These are phyloP conservation scores for Yamadazyma dendronema DNA, from an alignment of 1,139 yeast genomes.

Conservation along the genomic window DNA sequence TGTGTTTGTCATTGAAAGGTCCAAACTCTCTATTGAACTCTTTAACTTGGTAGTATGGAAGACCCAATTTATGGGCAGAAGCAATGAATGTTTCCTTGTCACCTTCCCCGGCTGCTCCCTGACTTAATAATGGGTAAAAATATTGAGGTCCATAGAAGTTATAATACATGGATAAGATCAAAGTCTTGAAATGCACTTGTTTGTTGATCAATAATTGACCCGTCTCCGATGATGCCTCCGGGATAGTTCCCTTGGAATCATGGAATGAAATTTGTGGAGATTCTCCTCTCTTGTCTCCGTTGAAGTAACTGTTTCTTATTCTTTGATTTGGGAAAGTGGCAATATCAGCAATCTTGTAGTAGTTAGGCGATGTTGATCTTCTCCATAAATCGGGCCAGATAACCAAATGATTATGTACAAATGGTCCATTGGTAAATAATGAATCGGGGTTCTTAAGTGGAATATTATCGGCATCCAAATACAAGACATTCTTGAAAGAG, in stretches of 20 bases:
- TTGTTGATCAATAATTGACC: conserved; percentile 58
- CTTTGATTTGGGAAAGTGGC: conserved; percentile 18
- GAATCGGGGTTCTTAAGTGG: conserved; percentile 34
- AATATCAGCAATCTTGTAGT: conserved; percentile 30
- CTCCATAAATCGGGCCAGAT: conserved; percentile 45
- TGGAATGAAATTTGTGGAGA: conserved; percentile 29
- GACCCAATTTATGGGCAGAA: conserved; percentile 51
- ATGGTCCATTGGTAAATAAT: conserved; percentile 32
- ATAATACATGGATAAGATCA: conserved; percentile 54
- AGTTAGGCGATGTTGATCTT: conserved; percentile 36
- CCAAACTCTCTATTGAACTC: conserved; percentile 40
- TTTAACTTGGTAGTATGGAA: conserved; percentile 55
- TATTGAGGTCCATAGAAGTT: conserved; percentile 45
- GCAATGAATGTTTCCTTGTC: conserved; percentile 62
- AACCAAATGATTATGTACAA: conserved; percentile 25
- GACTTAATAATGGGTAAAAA: conserved; percentile 33
- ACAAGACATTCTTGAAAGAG: conserved; percentile 32
- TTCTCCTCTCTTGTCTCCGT: conserved; percentile 28
- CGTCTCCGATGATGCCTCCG: conserved; percentile 61
- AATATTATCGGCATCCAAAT: conserved; percentile 38
- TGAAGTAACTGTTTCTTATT: conserved; percentile 27
- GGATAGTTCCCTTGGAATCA: conserved; percentile 54
- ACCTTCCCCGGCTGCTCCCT: conserved; percentile 39
- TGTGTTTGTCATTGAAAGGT: conserved; percentile 21
- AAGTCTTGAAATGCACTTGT: conserved; percentile 45